Evolutionary conservation across 768 basidiomycete genomes (phyloP), one percentile per base, ranked within the genome.

Genomic region (Kwoniella sp.): DNA sequence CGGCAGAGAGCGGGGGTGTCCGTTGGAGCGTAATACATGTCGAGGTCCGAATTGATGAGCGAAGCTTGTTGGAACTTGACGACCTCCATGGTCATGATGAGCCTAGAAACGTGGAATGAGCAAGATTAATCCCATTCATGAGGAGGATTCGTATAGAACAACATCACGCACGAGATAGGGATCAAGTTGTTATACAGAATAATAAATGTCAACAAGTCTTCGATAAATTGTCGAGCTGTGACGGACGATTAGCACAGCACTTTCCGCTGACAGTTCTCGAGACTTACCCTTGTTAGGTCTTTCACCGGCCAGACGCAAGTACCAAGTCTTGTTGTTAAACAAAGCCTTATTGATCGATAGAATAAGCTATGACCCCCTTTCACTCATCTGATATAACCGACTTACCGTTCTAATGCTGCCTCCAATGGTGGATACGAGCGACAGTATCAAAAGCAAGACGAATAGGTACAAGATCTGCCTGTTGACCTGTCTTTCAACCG

Each of bases 121-220:
- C 47, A 8, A 8, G 7, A 48, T 20, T 23, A 7, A 8, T 8
- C 51, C 50, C 50, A 50, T 29, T 53, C 5, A 9, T 17, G 22
- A 2, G 2, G 9, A 4, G 22, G 2, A 29, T 15, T 26, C 26
- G 20, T 9, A 48, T 26, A 22, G 25, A n/a, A n/a, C 3, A 29
- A n/a, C 34, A 17, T n/a, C n/a, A 75, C 82, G 52, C 58, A 83
- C 61, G 95, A 98, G 75, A 99, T 99, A 2, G 95, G 95, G 66
- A 99, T 98, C 72, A 99, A 86, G 83, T 98, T 99, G 84, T 97
- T 98, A 85, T 97, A 98, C 45, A 97, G 85, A 81, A 99, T 95
- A 81, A 98, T 91, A 84, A 97, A 99, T 4, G 62, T 60, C 50
- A 64, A 30, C 50, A 61, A 0, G 12, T 41, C 31, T 64, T 71